Percentiles rank a stretch among this genome's conserved stretches.
Evolutionary conservation across 805 yeast species (phyloP).

Genomic region (Saccharomyces cerevisiae): DNA sequence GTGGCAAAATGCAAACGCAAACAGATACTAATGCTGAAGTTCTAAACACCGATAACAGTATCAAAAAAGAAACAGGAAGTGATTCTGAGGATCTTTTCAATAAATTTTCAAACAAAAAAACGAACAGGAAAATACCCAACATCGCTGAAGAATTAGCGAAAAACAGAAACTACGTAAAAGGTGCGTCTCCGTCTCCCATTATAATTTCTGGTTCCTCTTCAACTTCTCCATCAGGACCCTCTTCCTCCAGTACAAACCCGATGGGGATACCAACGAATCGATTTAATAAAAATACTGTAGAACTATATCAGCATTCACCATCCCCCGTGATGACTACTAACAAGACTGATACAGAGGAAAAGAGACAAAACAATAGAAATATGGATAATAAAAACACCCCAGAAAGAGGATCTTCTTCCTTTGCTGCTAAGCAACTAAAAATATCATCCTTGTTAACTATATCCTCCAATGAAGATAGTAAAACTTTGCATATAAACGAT

Average conservation of each 20-base stretch:
- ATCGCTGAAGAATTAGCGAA: constrained; percentile 29
- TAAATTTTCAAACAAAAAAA: not conserved
- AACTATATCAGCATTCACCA: not conserved
- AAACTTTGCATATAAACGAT: not conserved
- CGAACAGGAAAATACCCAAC: constrained; percentile 14
- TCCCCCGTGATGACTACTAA: constrained; percentile 1
- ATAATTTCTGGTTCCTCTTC: constrained; percentile 7
- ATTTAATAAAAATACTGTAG: not conserved
- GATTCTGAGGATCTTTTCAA: not conserved
- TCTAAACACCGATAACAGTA: not conserved
- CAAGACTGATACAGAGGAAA: not conserved
- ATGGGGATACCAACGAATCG: not conserved
- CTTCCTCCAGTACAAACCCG: not conserved
- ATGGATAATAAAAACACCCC: not conserved
- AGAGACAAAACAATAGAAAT: not conserved
- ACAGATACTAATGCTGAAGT: not conserved
- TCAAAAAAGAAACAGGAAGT: not conserved
- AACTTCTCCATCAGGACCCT: constrained; percentile 1
- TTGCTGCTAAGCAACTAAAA: constrained; percentile 7
- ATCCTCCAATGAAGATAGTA: not conserved
- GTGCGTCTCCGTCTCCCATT: constrained; percentile 13
- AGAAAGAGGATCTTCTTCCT: not conserved
- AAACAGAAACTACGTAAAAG: constrained; percentile 21
- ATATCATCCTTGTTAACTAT: constrained; percentile 13
- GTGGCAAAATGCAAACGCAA: not conserved